phyloP scores from a whole-genome alignment of 2,329 filamentous ascomycete species.

The Botryosphaeria dothidea region DNA sequence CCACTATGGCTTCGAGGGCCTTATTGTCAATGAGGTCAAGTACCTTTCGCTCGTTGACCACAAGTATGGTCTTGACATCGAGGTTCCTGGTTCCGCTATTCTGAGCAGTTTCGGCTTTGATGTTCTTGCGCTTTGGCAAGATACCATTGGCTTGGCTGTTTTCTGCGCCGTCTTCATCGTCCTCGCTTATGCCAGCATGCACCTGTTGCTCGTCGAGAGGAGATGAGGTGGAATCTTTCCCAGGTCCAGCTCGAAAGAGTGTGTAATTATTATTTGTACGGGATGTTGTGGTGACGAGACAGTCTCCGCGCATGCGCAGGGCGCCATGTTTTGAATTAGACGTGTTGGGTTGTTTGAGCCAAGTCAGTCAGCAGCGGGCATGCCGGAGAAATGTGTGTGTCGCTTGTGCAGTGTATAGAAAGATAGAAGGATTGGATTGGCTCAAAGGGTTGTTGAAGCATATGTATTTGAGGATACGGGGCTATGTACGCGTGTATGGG shows the following conservation, averaged over 20 bases:
- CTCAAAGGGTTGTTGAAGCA: not conserved
- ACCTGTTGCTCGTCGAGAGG: conserved; percentile 88
- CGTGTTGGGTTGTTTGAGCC: not conserved
- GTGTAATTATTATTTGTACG: not conserved
- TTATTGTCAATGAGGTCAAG: conserved; percentile 96
- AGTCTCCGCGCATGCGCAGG: not conserved
- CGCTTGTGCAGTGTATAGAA: conserved; percentile 6
- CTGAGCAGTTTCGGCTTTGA: conserved; percentile 94
- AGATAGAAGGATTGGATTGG: not conserved
- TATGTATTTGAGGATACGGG: too few species aligned
- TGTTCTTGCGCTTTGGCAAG: conserved; percentile 80
- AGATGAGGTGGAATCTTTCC: conserved; percentile 49
- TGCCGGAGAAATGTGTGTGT: not conserved
- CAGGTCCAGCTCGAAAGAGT: not conserved
- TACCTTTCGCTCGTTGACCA: conserved; percentile 87
- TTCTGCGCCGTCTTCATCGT: conserved; percentile 84
- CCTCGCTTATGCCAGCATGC: conserved; percentile 89
- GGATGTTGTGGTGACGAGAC: not conserved
- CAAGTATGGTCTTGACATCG: conserved; percentile 95
- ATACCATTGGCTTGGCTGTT: conserved; percentile 77
- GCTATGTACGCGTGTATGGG: too few species aligned
- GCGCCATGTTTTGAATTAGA: not conserved
- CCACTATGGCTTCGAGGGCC: conserved; percentile 93
- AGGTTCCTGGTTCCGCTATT: conserved; percentile 91
- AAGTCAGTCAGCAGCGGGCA: not conserved